These are phyloP conservation scores for Vigna trinervia DNA, from an alignment of 306 rosid genomes.

Conservation along the genomic window DNA sequence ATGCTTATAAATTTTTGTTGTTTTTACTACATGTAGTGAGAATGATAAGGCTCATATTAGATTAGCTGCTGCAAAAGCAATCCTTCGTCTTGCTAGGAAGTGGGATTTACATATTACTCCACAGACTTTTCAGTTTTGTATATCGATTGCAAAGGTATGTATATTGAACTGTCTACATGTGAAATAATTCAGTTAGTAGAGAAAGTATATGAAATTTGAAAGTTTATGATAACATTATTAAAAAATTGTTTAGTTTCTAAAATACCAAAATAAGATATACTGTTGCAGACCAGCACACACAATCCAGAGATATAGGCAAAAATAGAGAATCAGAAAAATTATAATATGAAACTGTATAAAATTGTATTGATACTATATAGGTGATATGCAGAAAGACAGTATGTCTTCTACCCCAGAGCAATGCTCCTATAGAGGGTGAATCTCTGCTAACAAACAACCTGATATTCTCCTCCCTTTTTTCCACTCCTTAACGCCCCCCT, in stretches of 20 bases:
- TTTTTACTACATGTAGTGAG: slow-evolving; percentile 56
- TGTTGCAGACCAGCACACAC: no score
- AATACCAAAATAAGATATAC: background rate
- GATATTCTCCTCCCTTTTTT: no score
- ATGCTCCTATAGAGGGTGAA: no score
- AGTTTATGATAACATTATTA: background rate
- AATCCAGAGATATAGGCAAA: no score
- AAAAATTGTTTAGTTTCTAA: no score
- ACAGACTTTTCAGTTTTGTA: slow-evolving; percentile 60
- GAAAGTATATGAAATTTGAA: slow-evolving; percentile 1
- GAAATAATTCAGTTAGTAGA: slow-evolving; percentile 22
- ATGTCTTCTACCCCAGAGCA: no score
- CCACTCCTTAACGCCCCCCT: no score
- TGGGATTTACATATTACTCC: slow-evolving; percentile 89
- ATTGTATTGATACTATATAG: no score
- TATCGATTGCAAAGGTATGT: slow-evolving; percentile 73
- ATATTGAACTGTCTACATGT: slow-evolving; percentile 35
- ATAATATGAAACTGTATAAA: no score
- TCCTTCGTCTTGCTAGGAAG: slow-evolving; percentile 79
- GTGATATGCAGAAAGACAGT: no score
- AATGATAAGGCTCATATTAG: slow-evolving; percentile 62
- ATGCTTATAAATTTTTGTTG: slow-evolving; percentile 28
- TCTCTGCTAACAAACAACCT: no score
- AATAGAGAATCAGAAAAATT: no score
- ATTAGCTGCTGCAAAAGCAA: slow-evolving; percentile 86